Percentiles rank a stretch among this genome's conserved stretches.
Conservation (phyloP, 2,329 filamentous ascomycete genomes). For the Dothidotthia symphoricarpi region DNA sequence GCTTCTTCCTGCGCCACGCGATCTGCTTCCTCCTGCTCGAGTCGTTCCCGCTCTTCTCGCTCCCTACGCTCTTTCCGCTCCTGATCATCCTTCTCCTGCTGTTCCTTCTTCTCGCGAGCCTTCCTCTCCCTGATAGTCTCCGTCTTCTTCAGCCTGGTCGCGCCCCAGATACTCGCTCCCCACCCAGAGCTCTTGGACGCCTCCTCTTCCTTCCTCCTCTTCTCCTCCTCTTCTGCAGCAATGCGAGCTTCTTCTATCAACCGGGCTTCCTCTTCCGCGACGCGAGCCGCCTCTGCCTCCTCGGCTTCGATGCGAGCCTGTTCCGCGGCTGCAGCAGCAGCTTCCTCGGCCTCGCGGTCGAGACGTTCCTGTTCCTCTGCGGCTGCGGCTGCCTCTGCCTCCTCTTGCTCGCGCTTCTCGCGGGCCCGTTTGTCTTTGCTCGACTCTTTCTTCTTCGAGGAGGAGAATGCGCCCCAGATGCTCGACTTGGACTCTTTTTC, state of each 20-base stretch:
- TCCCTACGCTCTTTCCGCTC: slow-evolving; percentile 11
- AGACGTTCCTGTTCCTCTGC: slow-evolving; percentile 30
- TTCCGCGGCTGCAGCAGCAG: slow-evolving; percentile 25
- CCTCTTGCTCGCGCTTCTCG: slow-evolving; percentile 42
- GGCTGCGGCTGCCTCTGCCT: slow-evolving; percentile 40
- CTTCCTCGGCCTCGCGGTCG: slow-evolving; percentile 28
- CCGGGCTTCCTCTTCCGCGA: slow-evolving; percentile 21
- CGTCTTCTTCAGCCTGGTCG: slow-evolving; percentile 39
- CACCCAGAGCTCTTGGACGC: slow-evolving; percentile 23
- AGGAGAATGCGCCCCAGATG: slow-evolving; percentile 21
- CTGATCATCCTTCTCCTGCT: slow-evolving; percentile 23
- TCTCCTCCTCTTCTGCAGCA: slow-evolving; percentile 28
- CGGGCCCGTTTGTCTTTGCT: slow-evolving; percentile 32
- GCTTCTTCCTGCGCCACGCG: slow-evolving; percentile 19
- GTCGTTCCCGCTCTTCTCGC: slow-evolving; percentile 14
- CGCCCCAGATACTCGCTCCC: slow-evolving; percentile 20
- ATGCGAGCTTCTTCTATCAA: slow-evolving; percentile 19
- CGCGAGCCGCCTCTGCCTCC: slow-evolving; percentile 11
- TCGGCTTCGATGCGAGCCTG: slow-evolving; percentile 10
- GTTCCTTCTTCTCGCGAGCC: slow-evolving; percentile 33
- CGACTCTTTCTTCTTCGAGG: slow-evolving; percentile 41
- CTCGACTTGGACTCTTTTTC: slow-evolving; percentile 27
- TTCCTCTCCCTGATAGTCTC: slow-evolving; percentile 33
- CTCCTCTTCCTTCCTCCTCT: slow-evolving; percentile 27
- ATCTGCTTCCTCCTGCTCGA: slow-evolving; percentile 31